Evolutionary conservation across 352 stramenopile species (phyloP).

Genomic region (Hyaloperonospora arabidopsidis): DNA sequence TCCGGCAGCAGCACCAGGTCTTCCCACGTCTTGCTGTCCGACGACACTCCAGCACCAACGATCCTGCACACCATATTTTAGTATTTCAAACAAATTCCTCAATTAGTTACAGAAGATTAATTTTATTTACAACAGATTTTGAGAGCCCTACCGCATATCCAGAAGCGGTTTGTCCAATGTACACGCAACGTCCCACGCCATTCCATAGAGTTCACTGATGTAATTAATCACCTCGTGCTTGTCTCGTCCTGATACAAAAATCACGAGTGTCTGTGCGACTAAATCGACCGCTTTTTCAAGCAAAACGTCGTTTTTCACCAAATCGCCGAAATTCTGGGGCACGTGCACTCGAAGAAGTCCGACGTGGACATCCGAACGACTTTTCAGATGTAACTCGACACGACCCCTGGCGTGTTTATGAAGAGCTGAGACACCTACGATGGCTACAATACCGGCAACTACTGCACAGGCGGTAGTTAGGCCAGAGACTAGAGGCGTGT

Average conservation of each 20-base stretch:
- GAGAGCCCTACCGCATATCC: constrained; percentile 41
- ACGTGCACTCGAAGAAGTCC: constrained; percentile 48
- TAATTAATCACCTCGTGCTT: constrained; percentile 67
- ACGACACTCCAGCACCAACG: constrained; percentile 24
- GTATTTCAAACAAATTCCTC: too few species aligned
- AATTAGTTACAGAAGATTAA: not conserved
- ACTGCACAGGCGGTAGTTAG: constrained; percentile 35
- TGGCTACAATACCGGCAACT: constrained; percentile 29
- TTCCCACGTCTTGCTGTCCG: constrained; percentile 42
- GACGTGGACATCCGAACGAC: constrained; percentile 26
- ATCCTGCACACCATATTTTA: constrained; percentile 33
- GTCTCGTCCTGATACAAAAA: constrained; percentile 54
- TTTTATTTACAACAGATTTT: constrained; percentile 2
- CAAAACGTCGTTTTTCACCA: constrained; percentile 72
- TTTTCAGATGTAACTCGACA: constrained; percentile 1
- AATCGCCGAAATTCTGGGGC: constrained; percentile 47
- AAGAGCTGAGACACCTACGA: constrained; percentile 41
- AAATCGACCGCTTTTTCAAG: constrained; percentile 49
- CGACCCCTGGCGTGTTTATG: constrained; percentile 27
- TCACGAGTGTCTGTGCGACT: constrained; percentile 39
- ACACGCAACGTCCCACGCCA: constrained; percentile 65
- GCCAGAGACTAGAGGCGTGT: constrained; percentile 24
- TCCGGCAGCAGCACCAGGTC: constrained; percentile 56
- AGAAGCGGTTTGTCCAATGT: constrained; percentile 45
- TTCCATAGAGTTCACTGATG: constrained; percentile 65